Evolutionary conservation across 2,329 filamentous ascomycete species (phyloP).

Genomic region (Ambrosiella xylebori): DNA sequence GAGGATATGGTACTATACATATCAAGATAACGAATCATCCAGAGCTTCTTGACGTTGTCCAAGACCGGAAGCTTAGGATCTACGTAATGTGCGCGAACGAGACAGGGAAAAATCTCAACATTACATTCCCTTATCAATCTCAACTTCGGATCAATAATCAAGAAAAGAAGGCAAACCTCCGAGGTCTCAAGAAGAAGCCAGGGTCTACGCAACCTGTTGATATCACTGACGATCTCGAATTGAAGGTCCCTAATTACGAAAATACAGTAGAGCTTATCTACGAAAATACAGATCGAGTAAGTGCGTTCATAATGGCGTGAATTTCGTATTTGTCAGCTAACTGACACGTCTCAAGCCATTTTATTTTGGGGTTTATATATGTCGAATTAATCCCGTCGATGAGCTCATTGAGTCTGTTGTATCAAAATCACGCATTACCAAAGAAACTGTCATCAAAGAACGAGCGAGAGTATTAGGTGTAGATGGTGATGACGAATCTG

Average conservation of each 20-base stretch:
- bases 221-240: constrained; percentile 60
- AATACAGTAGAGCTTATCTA: constrained; percentile 81
- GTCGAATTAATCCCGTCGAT: constrained; percentile 52
- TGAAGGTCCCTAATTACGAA: constrained; percentile 46
- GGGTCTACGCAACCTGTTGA: constrained; percentile 89
- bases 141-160: constrained; percentile 81
- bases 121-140: constrained; percentile 80
- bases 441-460: constrained; percentile 66
- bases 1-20: constrained; percentile 41
- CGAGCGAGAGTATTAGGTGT: constrained; percentile 37
- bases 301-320: constrained; percentile 17
- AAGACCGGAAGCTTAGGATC: constrained; percentile 47
- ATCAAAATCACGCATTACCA: constrained; percentile 54
- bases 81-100: constrained; percentile 73
- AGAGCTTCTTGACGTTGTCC: constrained; percentile 35
- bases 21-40: constrained; percentile 35
- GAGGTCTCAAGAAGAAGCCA: constrained; percentile 88
- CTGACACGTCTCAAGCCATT: constrained; percentile 38
- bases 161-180: constrained; percentile 81
- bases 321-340: constrained; percentile 13
- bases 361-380: constrained; percentile 57
- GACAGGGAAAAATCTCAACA: constrained; percentile 47
- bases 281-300: constrained; percentile 73
- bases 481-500: constrained; percentile 33
- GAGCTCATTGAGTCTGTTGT: constrained; percentile 54